Evolutionary conservation across 75 land plant genomes (phyloP).

Genomic region (Adiantum capillusveneris): DNA sequence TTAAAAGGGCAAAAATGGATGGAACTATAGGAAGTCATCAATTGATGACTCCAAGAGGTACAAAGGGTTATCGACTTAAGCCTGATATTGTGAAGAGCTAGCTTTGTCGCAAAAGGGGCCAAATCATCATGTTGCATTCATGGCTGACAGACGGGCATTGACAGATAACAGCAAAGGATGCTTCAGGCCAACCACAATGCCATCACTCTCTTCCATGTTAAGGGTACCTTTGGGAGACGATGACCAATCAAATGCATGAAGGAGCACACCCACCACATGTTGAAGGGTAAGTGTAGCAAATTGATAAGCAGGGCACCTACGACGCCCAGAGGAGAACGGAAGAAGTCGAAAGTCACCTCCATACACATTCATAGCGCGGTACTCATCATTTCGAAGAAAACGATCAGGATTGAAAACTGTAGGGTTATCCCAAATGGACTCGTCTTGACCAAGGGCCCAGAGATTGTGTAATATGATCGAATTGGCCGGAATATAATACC

Average conservation of each 20-base stretch:
- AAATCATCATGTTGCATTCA: no score
- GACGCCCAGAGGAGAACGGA: slow-evolving; percentile 7
- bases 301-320: slow-evolving; percentile 10
- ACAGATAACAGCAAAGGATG: background rate
- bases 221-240: background rate
- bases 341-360: slow-evolving; percentile 2
- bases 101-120: no score
- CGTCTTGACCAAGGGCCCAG: slow-evolving; percentile 9
- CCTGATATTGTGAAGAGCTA: no score
- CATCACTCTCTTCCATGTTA: slow-evolving; percentile 7
- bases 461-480: slow-evolving; percentile 6
- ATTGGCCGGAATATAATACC: slow-evolving; percentile 6
- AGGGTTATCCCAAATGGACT: background rate
- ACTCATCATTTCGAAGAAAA: background rate
- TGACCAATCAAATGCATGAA: slow-evolving; percentile 8
- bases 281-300: slow-evolving; percentile 4
- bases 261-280: background rate
- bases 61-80: no score
- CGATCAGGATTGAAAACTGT: slow-evolving; percentile 1
- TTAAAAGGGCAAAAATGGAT: no score
- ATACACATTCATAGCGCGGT: no score
- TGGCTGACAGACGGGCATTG: background rate
- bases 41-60: no score
- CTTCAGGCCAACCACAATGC: slow-evolving; percentile 7
- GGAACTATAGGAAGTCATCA: no score